Evolutionary conservation across 2,329 filamentous ascomycete species (phyloP).

Genomic region (Nothophaeocryptopus gaeumannii): DNA sequence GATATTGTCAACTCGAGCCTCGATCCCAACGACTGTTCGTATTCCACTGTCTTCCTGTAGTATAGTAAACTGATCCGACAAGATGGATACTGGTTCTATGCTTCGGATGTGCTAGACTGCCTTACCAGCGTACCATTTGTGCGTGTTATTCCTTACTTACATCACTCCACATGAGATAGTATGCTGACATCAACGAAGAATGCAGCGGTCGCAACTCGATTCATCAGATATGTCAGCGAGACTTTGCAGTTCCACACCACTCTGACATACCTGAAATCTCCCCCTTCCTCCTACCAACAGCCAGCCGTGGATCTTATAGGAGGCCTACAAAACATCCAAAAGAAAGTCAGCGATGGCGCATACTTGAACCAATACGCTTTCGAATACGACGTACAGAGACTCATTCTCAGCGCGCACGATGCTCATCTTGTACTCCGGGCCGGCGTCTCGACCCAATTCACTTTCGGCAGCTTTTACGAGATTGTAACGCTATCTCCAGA

Average conservation of each 20-base stretch:
- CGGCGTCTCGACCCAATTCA: conserved; percentile 24
- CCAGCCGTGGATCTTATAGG: conserved; percentile 36
- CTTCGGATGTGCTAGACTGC: conserved; percentile 36
- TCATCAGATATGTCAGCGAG: conserved; percentile 42
- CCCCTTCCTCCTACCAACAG: conserved; percentile 37
- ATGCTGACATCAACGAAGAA: too few relatives aligned
- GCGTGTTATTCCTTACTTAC: too few relatives aligned
- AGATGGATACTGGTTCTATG: conserved; percentile 1
- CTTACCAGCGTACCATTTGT: conserved; percentile 43
- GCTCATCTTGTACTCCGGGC: conserved; percentile 34
- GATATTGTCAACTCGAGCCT: conserved; percentile 31
- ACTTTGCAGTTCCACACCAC: conserved; percentile 43
- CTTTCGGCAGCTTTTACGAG: conserved; percentile 10
- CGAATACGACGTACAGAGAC: conserved; percentile 36
- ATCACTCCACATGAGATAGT: too few relatives aligned
- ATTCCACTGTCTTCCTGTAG: too few relatives aligned
- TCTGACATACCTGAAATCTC: conserved; percentile 36
- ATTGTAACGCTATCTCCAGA: conserved; percentile 36
- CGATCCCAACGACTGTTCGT: not conserved
- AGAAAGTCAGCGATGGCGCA: conserved; percentile 27
- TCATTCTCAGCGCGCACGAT: conserved; percentile 38
- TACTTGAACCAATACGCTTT: conserved; percentile 41
- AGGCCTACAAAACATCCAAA: conserved; percentile 32
- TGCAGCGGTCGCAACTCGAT: conserved; percentile 37
- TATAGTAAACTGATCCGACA: too few relatives aligned